phyloP scores from a whole-genome alignment of 2,329 filamentous ascomycete genomes.

The Alternaria novae-zelandiae region DNA sequence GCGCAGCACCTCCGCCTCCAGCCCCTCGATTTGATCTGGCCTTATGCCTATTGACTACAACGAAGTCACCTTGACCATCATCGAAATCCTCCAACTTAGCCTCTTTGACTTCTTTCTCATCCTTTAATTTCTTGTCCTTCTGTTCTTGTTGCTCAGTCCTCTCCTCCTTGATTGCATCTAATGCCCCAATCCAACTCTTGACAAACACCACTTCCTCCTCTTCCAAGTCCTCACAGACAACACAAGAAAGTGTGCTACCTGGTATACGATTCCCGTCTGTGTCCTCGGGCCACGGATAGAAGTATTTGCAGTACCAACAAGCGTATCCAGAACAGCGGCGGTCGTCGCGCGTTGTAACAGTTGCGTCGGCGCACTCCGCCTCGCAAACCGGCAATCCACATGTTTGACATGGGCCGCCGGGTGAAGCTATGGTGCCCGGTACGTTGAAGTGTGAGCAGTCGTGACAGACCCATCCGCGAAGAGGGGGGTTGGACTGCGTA shows the following conservation, averaged over 20 bases:
- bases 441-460: background rate
- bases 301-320: background rate
- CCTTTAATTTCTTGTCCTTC: background rate
- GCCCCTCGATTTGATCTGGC: background rate
- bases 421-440: background rate
- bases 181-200: background rate
- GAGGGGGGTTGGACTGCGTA: background rate
- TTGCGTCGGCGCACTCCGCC: background rate
- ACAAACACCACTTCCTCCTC: background rate
- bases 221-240: background rate
- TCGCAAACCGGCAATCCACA: background rate
- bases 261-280: background rate
- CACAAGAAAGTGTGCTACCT: background rate
- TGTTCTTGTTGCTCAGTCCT: background rate
- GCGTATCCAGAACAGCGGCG: background rate
- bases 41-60: background rate
- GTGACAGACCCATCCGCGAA: background rate
- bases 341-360: background rate
- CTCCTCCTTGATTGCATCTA: background rate
- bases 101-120: background rate
- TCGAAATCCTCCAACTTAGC: background rate
- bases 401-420: background rate
- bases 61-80: background rate
- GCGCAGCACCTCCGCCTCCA: background rate
- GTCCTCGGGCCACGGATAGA: background rate